Evolutionary conservation across 192 early-diverging fungal species (phyloP), one percentile per base, ranked within the genome.

Genomic region (Linnemannia schmuckeri): DNA sequence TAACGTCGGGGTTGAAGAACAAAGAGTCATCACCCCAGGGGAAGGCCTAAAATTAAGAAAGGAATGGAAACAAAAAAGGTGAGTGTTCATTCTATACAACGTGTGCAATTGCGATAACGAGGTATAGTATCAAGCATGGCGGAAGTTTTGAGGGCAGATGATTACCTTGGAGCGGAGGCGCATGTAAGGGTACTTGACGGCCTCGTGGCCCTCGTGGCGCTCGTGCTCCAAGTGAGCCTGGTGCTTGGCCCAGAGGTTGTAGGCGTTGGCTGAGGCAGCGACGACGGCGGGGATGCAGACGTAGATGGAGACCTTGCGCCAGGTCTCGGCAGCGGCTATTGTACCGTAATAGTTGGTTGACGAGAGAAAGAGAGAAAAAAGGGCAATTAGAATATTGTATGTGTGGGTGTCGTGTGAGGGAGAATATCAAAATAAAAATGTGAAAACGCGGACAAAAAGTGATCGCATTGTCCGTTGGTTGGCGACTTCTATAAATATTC

Each of bases 221-320:
- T 79, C 75, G 72, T 88, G 83, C 77, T 85, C 86, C 74, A 82
- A 75, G 49, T 89, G 89, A 81, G 85, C 89, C 79, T 85, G 82
- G 49, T 90, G 89, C 88, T 83, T 85, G 33, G 81, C 74, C 40
- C 70, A 78, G 42, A 90, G 82, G 79, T 80, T 85, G 72, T 81
- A 77, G 55, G 89, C 83, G 79, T 90, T 90, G 63, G 80, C 82
- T 49, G 83, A 66, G 73, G 87, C 66, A 27, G 80, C 57, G 49
- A 88, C 17, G 71, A 90, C 24, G 35, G 83, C 81, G 42, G 87
- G 81, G 47, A 82, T 75, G 79, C 81, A 82, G 71, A 86, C 83
- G 55, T 86, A 88, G 72, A 90, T 77, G 30, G 89, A 85, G 18
- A 90, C 81, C 71, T 90, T 90, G 78, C 82, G 87, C 89, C 89